A percentile compares a stretch with the other conserved stretches of the same genome.
phyloP scores from a whole-genome alignment of 2,329 filamentous ascomycete genomes.

The Pseudocercospora eumusae region DNA sequence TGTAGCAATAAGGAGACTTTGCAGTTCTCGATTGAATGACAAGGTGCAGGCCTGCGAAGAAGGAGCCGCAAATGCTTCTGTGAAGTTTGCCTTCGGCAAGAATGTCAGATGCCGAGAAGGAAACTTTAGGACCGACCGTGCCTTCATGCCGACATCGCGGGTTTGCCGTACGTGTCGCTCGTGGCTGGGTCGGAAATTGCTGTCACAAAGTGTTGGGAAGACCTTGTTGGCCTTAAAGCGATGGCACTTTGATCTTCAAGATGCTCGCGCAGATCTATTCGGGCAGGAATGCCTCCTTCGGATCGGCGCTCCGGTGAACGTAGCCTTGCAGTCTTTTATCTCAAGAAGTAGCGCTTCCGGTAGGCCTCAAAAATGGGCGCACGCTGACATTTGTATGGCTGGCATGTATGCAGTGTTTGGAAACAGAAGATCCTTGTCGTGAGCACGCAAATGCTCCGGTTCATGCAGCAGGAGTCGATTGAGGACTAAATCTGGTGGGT shows the following conservation, averaged over 20 bases:
- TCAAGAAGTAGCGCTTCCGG: not conserved
- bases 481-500: not conserved
- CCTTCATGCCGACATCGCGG: not conserved
- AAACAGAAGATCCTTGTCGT: not conserved
- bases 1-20: not conserved
- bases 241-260: not conserved
- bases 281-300: not conserved
- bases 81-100: not conserved
- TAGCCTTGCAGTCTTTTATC: not conserved
- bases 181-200: constrained; percentile 3
- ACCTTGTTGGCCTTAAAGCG: constrained; percentile 4
- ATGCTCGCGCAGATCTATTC: not conserved
- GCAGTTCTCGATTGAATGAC: not conserved
- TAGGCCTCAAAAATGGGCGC: not conserved
- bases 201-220: constrained; percentile 2
- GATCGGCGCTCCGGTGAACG: not conserved
- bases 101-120: not conserved
- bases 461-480: not conserved
- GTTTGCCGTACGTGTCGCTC: not conserved
- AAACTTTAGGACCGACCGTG: constrained; percentile 2
- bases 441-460: not conserved
- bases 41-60: not conserved
- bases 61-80: not conserved
- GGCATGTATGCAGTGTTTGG: not conserved
- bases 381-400: not conserved